Base-by-base conservation (phyloP, 129 eudicot species). In the Heracleum sosnowskyi region DNA sequence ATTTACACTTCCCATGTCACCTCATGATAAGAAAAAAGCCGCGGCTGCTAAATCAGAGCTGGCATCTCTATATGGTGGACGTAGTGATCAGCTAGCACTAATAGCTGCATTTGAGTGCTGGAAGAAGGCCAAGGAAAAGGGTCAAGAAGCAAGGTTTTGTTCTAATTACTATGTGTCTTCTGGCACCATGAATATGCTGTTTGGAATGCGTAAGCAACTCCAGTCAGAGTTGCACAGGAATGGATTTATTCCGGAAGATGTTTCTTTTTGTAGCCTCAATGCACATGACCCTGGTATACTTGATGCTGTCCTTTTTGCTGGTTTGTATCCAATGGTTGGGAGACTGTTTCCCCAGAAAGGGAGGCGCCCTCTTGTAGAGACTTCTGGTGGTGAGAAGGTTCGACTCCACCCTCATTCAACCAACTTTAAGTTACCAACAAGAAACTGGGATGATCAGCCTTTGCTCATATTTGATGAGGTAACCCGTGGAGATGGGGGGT, bases 71-170 rank as follows among this genome's bases (percentile, higher is more conserved):
- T 92, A 87, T 69, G 97, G 97, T 53, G 94, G 99, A 46, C 76
- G 78, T 41, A 89, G 99, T 76, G 99, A 96, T 84, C 97, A 96
- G 57, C 80, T 96, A 83, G 97, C 99, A 5, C 70, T 88, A 42
- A 82, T 96, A 20, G 96, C 99, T 35, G 99, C 97, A 64, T 96
- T 84, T 70, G 99, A 96, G 22, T 86, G 95, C 84, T 96, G 99
- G 99, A 86, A 80, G 76, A 86, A 34, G 40, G 97, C 97, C 2
- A 92, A 82, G 87, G 85, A 86, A 46, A 90, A 62, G 77, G 97
- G 97, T 45, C 89, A 87, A 57, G 91, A 96, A 79, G 75, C 87
- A 39, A 63, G 81, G 80, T 96, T 96, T 83, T 92, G 97, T 62
- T 84, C 93, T 51, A 82, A 81, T 24, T 96, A 90, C 81, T 96